Percentiles rank a stretch among this genome's conserved stretches.
These are phyloP conservation scores for Akanthomyces dipterigenus DNA, from an alignment of 2,329 filamentous ascomycete species.

Conservation along the genomic window DNA sequence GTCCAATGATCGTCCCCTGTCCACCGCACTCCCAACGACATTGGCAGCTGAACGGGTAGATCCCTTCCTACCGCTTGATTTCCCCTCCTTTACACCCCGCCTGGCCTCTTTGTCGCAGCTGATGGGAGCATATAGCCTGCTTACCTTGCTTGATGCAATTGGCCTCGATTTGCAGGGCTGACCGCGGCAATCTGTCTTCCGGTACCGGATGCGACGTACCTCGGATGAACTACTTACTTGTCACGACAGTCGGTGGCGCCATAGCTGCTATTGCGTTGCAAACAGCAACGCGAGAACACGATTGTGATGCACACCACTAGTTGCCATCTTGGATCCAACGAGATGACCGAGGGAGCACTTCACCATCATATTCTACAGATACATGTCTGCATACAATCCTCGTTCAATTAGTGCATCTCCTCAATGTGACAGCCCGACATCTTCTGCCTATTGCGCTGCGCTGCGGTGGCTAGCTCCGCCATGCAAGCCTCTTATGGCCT, in stretches of 20 bases:
- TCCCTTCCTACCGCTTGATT: neutral
- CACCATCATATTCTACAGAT: neutral
- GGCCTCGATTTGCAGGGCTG: constrained; percentile 1
- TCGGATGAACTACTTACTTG: neutral
- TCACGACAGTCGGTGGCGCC: neutral
- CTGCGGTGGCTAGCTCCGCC: neutral
- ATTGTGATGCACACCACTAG: neutral
- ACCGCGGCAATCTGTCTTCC: neutral
- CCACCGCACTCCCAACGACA: neutral
- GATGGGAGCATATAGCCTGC: neutral
- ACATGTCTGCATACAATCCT: neutral
- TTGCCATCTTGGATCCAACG: neutral
- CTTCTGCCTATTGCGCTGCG: neutral
- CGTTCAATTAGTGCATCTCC: neutral
- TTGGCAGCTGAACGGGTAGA: neutral
- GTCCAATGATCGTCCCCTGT: neutral
- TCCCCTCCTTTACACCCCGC: neutral
- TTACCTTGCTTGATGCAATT: neutral
- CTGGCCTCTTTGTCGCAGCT: neutral
- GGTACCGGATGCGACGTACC: neutral
- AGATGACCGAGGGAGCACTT: neutral
- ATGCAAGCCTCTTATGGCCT: neutral
- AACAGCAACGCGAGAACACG: neutral
- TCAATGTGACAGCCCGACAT: neutral
- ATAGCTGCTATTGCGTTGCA: neutral